These are phyloP conservation scores for Microbotryum saponariae DNA, from an alignment of 1,284 basidiomycete genomes.

Conservation along the genomic window DNA sequence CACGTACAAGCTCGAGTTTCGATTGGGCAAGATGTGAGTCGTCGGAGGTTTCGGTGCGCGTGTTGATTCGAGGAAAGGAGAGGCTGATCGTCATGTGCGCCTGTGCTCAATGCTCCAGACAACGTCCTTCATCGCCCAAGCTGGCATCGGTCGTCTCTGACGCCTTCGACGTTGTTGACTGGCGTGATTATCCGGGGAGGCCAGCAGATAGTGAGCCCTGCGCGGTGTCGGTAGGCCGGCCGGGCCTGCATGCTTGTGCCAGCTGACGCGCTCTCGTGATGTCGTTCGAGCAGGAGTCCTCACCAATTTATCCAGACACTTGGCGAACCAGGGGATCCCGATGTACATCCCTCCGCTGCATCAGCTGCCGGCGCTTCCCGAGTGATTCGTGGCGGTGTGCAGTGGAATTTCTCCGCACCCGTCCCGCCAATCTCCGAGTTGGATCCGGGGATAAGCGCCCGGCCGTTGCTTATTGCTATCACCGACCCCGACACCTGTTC, in stretches of 20 bases:
- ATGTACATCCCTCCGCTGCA: slow-evolving; percentile 47
- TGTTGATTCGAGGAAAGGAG: slow-evolving; percentile 2
- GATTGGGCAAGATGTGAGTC: slow-evolving; percentile 66
- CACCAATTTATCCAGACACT: slow-evolving; percentile 53
- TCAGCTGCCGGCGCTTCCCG: neutral
- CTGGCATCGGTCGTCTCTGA: slow-evolving; percentile 63
- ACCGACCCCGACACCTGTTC: too few relatives aligned
- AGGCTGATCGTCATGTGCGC: slow-evolving; percentile 4
- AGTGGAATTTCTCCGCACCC: neutral
- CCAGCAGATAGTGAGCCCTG: slow-evolving; percentile 24
- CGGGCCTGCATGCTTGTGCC: too few relatives aligned
- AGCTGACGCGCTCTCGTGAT: neutral
- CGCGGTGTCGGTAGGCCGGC: too few relatives aligned
- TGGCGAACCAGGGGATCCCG: slow-evolving; percentile 67
- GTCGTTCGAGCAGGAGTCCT: slow-evolving; percentile 33
- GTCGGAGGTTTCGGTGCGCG: neutral
- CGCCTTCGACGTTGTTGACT: slow-evolving; percentile 65
- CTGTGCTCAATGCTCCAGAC: slow-evolving; percentile 6
- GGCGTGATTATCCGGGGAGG: slow-evolving; percentile 60
- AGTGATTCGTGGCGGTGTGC: neutral
- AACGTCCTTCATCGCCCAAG: slow-evolving; percentile 34
- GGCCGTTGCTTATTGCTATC: too few relatives aligned
- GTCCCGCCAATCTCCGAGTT: too few relatives aligned
- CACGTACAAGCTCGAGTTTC: slow-evolving; percentile 64
- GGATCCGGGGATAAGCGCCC: too few relatives aligned